phyloP scores from a whole-genome alignment of 441 rosid genomes.

The Gossypium schwendimanii region DNA sequence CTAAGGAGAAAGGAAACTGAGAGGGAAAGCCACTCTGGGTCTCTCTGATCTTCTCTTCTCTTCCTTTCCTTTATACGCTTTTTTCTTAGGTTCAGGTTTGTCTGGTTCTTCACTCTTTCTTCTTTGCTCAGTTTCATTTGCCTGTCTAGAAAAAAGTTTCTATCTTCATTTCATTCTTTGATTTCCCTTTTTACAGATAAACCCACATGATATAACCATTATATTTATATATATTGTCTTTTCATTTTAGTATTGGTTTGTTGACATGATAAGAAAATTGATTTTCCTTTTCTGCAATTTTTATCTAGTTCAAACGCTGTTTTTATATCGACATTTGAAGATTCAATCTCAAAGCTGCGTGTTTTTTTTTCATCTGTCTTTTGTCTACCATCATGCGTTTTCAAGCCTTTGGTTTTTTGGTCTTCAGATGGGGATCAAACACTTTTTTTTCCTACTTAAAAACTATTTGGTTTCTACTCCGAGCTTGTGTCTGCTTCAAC shows the following conservation, averaged over 20 bases:
- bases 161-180: background rate
- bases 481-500: background rate
- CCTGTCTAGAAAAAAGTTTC: background rate
- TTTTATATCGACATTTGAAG: background rate
- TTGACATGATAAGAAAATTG: background rate
- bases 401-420: background rate
- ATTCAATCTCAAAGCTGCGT: background rate
- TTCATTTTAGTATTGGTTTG: background rate
- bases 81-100: background rate
- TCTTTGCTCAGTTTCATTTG: background rate
- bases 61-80: background rate
- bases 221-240: too few species aligned
- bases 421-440: background rate
- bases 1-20: background rate
- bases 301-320: background rate
- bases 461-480: background rate
- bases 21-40: background rate
- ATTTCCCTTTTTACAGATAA: background rate
- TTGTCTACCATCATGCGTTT: background rate
- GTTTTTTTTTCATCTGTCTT: background rate
- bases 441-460: background rate
- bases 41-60: background rate
- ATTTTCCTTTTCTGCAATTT: background rate
- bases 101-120: background rate
- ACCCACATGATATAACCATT: background rate